Conservation (phyloP, 192 early-diverging fungal species). For the Coemansia sp. region DNA sequence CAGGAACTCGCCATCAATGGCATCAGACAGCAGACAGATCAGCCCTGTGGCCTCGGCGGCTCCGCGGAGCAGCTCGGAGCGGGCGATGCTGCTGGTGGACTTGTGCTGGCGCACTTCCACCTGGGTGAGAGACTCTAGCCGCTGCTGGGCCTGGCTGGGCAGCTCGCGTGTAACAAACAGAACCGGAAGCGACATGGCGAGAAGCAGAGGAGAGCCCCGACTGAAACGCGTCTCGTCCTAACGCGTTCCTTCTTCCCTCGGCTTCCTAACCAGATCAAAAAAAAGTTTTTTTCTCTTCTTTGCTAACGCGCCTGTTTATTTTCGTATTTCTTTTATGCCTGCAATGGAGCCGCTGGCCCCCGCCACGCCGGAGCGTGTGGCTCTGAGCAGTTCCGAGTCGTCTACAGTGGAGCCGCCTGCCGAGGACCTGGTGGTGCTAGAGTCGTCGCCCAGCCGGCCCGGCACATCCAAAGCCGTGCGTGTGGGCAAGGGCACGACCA, state of each 20-base stretch:
- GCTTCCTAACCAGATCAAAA: not conserved
- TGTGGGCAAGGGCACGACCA: not conserved
- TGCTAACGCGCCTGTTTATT: not conserved
- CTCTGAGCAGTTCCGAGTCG: constrained; percentile 29
- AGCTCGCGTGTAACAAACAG: constrained; percentile 52
- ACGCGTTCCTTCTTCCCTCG: too few species aligned
- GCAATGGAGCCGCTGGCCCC: constrained; percentile 16
- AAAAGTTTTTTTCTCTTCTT: not conserved
- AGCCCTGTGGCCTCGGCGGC: constrained; percentile 52
- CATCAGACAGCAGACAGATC: constrained; percentile 66
- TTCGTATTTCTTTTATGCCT: not conserved
- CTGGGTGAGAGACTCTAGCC: constrained; percentile 38
- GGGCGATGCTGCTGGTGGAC: constrained; percentile 46
- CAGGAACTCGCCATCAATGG: constrained; percentile 65
- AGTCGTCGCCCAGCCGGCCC: constrained; percentile 41
- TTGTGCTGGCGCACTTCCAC: constrained; percentile 57
- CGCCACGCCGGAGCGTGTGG: constrained; percentile 17
- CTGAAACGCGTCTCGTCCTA: not conserved
- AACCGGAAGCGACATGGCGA: constrained; percentile 10
- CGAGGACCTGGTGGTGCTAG: constrained; percentile 34
- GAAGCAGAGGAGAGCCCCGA: not conserved
- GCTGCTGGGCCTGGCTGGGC: constrained; percentile 45
- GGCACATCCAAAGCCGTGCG: constrained; percentile 21
- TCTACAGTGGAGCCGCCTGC: constrained; percentile 13
- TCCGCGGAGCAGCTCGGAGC: constrained; percentile 44